Percentiles rank a stretch among this genome's conserved stretches.
These are phyloP conservation scores for Coemansia sp. DNA, from an alignment of 192 early-diverging fungal genomes.

Conservation along the genomic window DNA sequence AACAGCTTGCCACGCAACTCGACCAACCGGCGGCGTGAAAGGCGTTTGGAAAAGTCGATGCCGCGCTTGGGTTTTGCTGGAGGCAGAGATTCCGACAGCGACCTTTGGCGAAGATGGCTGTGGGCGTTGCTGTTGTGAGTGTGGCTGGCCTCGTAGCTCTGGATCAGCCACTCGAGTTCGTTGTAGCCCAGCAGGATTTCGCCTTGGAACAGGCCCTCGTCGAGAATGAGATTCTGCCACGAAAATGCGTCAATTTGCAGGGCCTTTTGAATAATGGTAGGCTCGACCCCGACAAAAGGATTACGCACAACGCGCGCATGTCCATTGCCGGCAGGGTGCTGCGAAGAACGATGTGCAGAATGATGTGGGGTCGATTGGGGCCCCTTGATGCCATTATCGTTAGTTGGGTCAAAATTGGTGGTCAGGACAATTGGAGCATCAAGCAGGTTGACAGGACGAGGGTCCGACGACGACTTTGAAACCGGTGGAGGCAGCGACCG, in stretches of 20 bases:
- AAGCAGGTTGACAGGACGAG: slow-evolving; percentile 23
- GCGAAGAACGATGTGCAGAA: no score
- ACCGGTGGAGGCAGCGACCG: not conserved
- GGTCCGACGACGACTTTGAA: not conserved
- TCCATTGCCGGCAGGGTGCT: not conserved
- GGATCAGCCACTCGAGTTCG: slow-evolving; percentile 47
- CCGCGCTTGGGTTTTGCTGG: no score
- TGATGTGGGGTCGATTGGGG: not conserved
- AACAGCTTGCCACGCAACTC: slow-evolving; percentile 34
- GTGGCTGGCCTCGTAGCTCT: slow-evolving; percentile 26
- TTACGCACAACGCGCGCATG: slow-evolving; percentile 19
- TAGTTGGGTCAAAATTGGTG: slow-evolving; percentile 14
- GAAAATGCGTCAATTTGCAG: slow-evolving; percentile 47
- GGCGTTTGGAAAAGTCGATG: not conserved
- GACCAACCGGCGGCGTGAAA: slow-evolving; percentile 14
- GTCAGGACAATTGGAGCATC: slow-evolving; percentile 44
- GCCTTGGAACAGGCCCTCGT: slow-evolving; percentile 44
- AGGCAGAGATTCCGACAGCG: no score
- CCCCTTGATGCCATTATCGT: not conserved
- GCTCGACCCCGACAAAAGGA: slow-evolving; percentile 6
- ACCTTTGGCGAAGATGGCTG: not conserved
- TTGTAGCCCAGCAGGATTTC: slow-evolving; percentile 47
- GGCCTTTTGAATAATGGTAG: slow-evolving; percentile 37
- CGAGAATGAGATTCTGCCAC: slow-evolving; percentile 36
- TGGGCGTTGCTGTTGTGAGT: no score